Evolutionary conservation across 345 rosid genomes (phyloP).

Genomic region (Syzygium jambos): DNA sequence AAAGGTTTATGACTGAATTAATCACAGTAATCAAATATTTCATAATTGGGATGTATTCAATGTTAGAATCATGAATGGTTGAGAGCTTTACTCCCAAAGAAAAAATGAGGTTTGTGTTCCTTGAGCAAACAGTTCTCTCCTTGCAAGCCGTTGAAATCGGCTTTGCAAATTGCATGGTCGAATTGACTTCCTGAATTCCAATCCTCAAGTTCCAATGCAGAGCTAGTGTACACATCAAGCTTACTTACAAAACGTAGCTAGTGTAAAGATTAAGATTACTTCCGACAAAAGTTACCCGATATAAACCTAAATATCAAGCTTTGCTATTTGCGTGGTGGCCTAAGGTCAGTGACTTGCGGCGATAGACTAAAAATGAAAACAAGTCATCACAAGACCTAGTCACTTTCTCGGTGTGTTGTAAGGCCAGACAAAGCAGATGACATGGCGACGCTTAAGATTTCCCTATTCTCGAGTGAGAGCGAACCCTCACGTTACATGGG

Average conservation of each 20-base stretch:
- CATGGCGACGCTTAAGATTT: neutral
- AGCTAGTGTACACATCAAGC: neutral
- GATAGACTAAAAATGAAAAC: neutral
- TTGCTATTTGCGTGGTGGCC: neutral
- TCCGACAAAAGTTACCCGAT: neutral
- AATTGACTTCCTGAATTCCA: neutral
- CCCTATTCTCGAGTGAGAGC: fast-evolving
- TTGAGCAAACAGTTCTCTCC: neutral
- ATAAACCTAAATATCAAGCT: neutral
- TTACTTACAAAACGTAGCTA: neutral
- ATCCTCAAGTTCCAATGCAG: neutral
- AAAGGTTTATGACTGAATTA: too few species aligned
- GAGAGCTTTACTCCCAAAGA: neutral
- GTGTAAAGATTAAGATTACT: neutral
- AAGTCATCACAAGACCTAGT: neutral
- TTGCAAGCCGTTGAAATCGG: neutral
- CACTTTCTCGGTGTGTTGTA: fast-evolving
- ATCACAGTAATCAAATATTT: too few species aligned
- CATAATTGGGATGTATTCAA: neutral
- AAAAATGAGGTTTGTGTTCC: neutral
- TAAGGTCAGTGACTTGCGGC: fast-evolving
- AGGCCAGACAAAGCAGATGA: fast-evolving
- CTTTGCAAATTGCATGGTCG: neutral
- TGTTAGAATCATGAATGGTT: neutral
- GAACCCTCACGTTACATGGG: too few species aligned